phyloP scores from a whole-genome alignment of 108 stramenopile species.

The Cyclotella cryptica region DNA sequence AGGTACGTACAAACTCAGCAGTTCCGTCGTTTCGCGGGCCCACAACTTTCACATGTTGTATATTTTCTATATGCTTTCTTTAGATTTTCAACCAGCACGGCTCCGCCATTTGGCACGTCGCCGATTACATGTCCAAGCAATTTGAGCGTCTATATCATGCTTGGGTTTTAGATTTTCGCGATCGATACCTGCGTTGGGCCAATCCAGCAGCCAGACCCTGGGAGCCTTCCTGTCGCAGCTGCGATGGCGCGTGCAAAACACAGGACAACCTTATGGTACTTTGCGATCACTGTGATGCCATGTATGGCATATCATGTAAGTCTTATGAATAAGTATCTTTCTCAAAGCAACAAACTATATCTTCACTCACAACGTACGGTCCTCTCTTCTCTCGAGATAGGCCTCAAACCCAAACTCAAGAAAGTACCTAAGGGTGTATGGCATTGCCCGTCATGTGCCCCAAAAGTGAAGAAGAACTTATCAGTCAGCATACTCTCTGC shows the following conservation, averaged over 20 bases:
- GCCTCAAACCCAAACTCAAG: slow-evolving; percentile 71
- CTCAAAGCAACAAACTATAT: background rate
- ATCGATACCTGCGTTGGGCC: slow-evolving; percentile 86
- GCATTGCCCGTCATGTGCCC: slow-evolving; percentile 89
- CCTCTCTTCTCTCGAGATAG: background rate
- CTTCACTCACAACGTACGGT: background rate
- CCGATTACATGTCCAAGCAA: slow-evolving; percentile 92
- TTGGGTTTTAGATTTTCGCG: slow-evolving; percentile 89
- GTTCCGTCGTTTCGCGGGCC: too few species aligned
- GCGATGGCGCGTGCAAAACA: slow-evolving; percentile 76
- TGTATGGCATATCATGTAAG: slow-evolving; percentile 72
- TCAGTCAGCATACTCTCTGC: slow-evolving; percentile 80
- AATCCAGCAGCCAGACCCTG: slow-evolving; percentile 87
- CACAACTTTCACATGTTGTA: too few species aligned
- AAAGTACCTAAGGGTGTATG: slow-evolving; percentile 80
- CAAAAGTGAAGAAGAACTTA: slow-evolving; percentile 67
- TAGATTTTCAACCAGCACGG: slow-evolving; percentile 88
- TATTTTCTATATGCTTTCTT: too few species aligned
- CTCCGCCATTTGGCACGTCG: slow-evolving; percentile 92
- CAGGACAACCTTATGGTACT: slow-evolving; percentile 74
- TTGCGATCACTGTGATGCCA: slow-evolving; percentile 93
- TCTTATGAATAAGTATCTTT: background rate
- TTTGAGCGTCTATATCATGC: slow-evolving; percentile 92
- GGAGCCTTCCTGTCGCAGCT: slow-evolving; percentile 81
- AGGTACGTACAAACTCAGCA: slow-evolving; percentile 22